Base-by-base conservation (phyloP, 371 early-diverging fungal genomes). In the Vittaforma corneae region DNA sequence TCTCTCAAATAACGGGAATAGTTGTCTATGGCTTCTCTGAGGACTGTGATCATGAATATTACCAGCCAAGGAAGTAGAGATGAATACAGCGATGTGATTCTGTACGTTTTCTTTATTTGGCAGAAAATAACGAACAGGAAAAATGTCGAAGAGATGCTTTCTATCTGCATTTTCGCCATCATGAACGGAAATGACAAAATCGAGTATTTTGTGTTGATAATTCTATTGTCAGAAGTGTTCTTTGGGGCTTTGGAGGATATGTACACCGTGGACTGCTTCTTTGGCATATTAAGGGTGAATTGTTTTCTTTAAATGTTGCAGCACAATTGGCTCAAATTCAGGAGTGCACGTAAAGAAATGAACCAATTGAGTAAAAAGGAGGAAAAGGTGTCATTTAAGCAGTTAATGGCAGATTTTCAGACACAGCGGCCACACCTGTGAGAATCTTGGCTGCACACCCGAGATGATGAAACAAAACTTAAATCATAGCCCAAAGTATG, bases 21-120 rank as follows among this genome's bases (percentile, higher is more conserved):
- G 80, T 97, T 97, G 75, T 97, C 97, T 38, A 84, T 73, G 0
- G 88, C 92, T 77, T 97, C 98, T 78, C 95, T 95, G 53, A 86
- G 84, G 68, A 91, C 87, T 0, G 92, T 91, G 44, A 97, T 85
- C 5, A 84, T 55, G 35, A 95, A 76, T 1, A 96, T 95, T 81
- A 95, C 89, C 59, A 86, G 82, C 55, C 96, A 82, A 1, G 98
- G 98, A 4, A 87, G 91, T 40, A 95, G 84, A 66, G 92, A 92
- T 2, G 92, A 91, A 53, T 92, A 79, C 33, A 91, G 83, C 68
- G 92, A 91, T 9, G 91, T 88, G 82, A 84, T 81, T 38, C 76
- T 69, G 56, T 74, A 73, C 33, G 40, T 44, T 18, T 91, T 90
- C 16, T 91, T 82, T 68, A 90, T 84, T 78, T 95, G 96, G 18